Conservation (phyloP, 257 asterid genomes). For the Henckelia pumila region DNA sequence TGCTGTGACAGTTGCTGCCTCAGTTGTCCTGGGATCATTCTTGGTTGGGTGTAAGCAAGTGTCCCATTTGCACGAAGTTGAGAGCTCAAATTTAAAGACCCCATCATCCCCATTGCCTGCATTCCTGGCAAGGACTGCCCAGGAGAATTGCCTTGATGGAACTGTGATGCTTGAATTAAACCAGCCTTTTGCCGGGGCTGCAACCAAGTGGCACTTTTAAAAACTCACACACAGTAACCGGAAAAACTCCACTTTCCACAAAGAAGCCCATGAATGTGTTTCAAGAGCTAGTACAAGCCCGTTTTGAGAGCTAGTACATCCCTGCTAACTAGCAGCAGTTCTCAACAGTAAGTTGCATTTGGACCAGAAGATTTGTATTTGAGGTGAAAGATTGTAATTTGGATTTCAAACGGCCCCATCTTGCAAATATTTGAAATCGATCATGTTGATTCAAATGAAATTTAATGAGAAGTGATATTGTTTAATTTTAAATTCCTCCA, state of each 20-base stretch:
- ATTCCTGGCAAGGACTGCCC: constrained; percentile 79
- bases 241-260: neutral
- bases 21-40: constrained; percentile 57
- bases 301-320: neutral
- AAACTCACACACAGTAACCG: constrained; percentile 22
- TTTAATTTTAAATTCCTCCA: too few species aligned
- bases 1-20: constrained; percentile 80
- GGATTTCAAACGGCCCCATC: neutral
- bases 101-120: constrained; percentile 77
- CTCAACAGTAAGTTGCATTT: neutral
- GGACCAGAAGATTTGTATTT: neutral
- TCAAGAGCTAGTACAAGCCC: neutral
- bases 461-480: too few species aligned
- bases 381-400: too few species aligned
- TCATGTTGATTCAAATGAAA: too few species aligned
- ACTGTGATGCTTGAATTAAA: constrained; percentile 75
- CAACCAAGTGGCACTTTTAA: constrained; percentile 37
- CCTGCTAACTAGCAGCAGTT: neutral
- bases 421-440: too few species aligned
- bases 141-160: constrained; percentile 67
- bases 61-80: constrained; percentile 69
- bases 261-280: neutral
- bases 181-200: constrained; percentile 87
- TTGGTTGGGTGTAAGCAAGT: constrained; percentile 52
- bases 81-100: constrained; percentile 57